These are phyloP conservation scores for Flaveria ramosissima DNA, from an alignment of 129 eudicot genomes.

Conservation along the genomic window DNA sequence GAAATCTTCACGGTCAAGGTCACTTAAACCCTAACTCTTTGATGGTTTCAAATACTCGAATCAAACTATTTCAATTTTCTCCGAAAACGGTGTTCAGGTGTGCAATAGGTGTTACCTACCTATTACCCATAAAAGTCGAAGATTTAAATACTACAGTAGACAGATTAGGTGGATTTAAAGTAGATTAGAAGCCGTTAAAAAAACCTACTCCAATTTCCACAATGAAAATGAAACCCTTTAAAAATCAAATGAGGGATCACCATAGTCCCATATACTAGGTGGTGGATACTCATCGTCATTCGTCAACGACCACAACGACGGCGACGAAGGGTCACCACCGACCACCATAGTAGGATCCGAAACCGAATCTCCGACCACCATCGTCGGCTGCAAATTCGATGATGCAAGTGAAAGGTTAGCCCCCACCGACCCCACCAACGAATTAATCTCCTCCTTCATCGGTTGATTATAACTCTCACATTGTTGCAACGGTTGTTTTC, in stretches of 20 bases:
- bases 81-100: too few relatives aligned
- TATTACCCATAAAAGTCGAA: too few relatives aligned
- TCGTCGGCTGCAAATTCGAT: constrained; percentile 15
- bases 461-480: background rate
- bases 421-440: constrained; percentile 54
- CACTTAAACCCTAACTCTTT: constrained; percentile 27
- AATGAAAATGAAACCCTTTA: constrained; percentile 2
- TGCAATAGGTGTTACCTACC: too few relatives aligned
- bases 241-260: constrained; percentile 69
- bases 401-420: constrained; percentile 41
- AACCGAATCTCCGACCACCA: constrained; percentile 33
- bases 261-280: constrained; percentile 68
- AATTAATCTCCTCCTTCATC: constrained; percentile 42
- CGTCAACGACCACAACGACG: constrained; percentile 47
- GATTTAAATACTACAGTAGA: too few relatives aligned
- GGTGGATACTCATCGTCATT: constrained; percentile 60
- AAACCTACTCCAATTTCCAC: background rate
- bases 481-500: constrained; percentile 10
- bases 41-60: background rate
- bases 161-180: too few relatives aligned
- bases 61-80: too few relatives aligned
- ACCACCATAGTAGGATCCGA: constrained; percentile 46
- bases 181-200: too few relatives aligned
- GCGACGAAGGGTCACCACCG: constrained; percentile 39
- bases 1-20: constrained; percentile 10